These are phyloP conservation scores for Metschnikowia reukaufii DNA, from an alignment of 805 yeast genomes.

Conservation along the genomic window DNA sequence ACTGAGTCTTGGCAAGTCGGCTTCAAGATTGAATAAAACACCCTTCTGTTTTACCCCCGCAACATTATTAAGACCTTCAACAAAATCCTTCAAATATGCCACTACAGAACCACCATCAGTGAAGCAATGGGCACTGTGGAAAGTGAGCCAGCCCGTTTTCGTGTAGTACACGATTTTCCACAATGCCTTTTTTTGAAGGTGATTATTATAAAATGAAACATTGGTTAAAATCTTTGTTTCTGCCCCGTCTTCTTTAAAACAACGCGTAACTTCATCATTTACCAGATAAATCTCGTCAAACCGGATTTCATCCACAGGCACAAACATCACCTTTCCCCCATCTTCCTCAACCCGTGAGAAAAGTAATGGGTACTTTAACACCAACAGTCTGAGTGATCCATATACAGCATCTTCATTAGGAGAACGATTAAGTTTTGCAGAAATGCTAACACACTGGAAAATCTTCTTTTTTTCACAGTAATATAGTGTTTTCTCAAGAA, in stretches of 20 bases:
- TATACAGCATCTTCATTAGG: not conserved
- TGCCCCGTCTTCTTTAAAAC: not conserved
- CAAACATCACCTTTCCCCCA: not conserved
- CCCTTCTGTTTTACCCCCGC: not conserved
- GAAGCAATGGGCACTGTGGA: constrained; percentile 7
- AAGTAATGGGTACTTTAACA: constrained; percentile 1
- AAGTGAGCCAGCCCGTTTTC: constrained; percentile 9
- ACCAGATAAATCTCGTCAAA: not conserved
- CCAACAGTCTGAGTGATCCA: not conserved
- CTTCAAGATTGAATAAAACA: constrained; percentile 4
- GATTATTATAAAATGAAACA: not conserved
- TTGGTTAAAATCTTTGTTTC: not conserved
- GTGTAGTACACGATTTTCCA: constrained; percentile 7
- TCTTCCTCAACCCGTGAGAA: not conserved
- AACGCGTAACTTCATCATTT: not conserved
- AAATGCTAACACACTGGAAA: not conserved
- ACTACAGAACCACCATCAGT: constrained; percentile 12
- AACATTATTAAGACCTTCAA: constrained; percentile 5
- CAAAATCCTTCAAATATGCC: constrained; percentile 11
- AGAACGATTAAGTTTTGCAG: not conserved
- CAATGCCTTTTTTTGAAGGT: constrained; percentile 1
- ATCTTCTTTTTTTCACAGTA: constrained; percentile 30
- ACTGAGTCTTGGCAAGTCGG: constrained; percentile 6
- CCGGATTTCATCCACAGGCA: not conserved
- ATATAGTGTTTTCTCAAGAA: not conserved